Percentiles rank a stretch among this genome's conserved stretches.
These are phyloP conservation scores for Xylaria digitata DNA, from an alignment of 2,329 filamentous ascomycete genomes.

Conservation along the genomic window DNA sequence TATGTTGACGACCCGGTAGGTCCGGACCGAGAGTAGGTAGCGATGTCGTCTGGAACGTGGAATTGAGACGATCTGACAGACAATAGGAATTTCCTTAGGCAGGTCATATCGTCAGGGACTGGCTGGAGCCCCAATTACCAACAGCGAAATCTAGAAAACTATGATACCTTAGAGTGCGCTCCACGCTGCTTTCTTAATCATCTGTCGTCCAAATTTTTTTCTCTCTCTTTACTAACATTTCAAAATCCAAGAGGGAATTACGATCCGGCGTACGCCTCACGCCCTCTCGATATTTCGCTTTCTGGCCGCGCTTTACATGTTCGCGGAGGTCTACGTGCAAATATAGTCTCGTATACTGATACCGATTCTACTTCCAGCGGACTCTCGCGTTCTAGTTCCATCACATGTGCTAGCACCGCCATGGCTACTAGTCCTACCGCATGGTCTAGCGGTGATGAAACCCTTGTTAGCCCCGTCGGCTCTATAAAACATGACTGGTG, in stretches of 20 bases:
- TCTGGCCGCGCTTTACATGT: no score
- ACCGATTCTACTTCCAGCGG: no score
- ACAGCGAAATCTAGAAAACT: no score
- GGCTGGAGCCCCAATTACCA: background rate
- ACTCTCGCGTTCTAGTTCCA: background rate
- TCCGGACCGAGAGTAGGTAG: background rate
- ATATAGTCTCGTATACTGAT: no score
- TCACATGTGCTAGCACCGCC: background rate
- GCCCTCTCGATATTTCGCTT: background rate
- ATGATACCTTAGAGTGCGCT: background rate
- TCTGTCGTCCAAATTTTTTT: no score
- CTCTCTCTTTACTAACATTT: background rate
- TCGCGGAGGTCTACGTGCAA: no score
- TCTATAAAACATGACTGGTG: constrained; percentile 2
- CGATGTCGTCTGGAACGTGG: background rate
- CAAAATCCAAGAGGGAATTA: background rate
- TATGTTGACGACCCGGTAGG: background rate
- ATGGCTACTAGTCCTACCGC: no score
- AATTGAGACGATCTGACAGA: background rate
- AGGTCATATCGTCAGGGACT: background rate
- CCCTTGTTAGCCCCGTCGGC: background rate
- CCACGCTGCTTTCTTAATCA: background rate
- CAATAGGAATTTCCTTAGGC: background rate
- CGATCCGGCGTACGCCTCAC: background rate
- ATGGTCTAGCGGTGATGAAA: no score